These are phyloP conservation scores for Capsella rubella DNA, from an alignment of 441 rosid species.

Conservation along the genomic window DNA sequence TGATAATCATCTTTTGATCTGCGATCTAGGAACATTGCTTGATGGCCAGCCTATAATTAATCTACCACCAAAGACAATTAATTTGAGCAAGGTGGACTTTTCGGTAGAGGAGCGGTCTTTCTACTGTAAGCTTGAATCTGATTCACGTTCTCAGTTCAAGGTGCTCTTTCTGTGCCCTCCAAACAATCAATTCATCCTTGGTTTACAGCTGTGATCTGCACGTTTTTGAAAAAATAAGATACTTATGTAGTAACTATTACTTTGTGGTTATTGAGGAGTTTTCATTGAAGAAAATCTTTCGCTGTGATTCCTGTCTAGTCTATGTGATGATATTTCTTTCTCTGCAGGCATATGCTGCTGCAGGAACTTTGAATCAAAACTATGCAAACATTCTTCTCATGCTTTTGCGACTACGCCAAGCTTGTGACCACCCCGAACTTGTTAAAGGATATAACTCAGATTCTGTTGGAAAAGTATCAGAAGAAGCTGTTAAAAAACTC, in stretches of 20 bases:
- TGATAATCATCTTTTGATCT: constrained; percentile 36
- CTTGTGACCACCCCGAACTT: constrained; percentile 95
- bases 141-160: constrained; percentile 86
- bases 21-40: constrained; percentile 73
- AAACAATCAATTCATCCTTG: constrained; percentile 22
- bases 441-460: constrained; percentile 70
- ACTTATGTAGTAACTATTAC: constrained; percentile 6
- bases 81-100: constrained; percentile 77
- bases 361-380: constrained; percentile 90
- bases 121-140: constrained; percentile 81
- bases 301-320: constrained; percentile 1
- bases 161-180: constrained; percentile 46
- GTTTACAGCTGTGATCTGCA: constrained; percentile 21
- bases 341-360: constrained; percentile 92
- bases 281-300: constrained; percentile 17
- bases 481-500: constrained; percentile 72
- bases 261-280: constrained; percentile 9
- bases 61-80: constrained; percentile 78
- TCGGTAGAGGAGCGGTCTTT: constrained; percentile 86
- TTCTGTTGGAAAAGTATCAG: constrained; percentile 69
- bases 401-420: constrained; percentile 98
- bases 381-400: constrained; percentile 95
- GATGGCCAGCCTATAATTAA: constrained; percentile 87
- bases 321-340: constrained; percentile 26
- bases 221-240: constrained; percentile 18